Percentiles rank a stretch among this genome's conserved stretches.
phyloP scores from a whole-genome alignment of 2,329 filamentous ascomycete genomes.

The Penicillium sp. region DNA sequence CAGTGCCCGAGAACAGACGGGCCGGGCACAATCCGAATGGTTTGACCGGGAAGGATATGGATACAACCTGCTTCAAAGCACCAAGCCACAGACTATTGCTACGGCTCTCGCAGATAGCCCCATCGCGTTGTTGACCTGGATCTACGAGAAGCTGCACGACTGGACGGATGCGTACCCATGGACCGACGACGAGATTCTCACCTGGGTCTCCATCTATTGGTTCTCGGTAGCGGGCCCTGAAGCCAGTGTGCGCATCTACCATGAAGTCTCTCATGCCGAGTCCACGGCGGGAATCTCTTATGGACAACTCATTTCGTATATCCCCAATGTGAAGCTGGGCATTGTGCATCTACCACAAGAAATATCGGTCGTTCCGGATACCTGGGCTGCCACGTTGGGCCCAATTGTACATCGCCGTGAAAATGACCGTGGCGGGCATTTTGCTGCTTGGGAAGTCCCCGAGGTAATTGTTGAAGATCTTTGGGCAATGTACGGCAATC shows the following conservation, averaged over 20 bases:
- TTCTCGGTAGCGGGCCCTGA: slow-evolving; percentile 68
- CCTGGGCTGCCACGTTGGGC: slow-evolving; percentile 20
- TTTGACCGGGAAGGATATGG: slow-evolving; percentile 31
- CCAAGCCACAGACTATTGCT: slow-evolving; percentile 70
- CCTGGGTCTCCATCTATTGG: slow-evolving; percentile 71
- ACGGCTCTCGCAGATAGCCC: slow-evolving; percentile 68
- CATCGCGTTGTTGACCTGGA: slow-evolving; percentile 69
- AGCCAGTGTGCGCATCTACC: slow-evolving; percentile 68
- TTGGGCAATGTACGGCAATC: slow-evolving; percentile 15
- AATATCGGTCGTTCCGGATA: slow-evolving; percentile 18
- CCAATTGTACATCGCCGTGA: slow-evolving; percentile 20
- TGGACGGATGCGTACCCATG: slow-evolving; percentile 73
- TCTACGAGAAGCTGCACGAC: slow-evolving; percentile 76
- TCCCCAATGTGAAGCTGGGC: slow-evolving; percentile 19
- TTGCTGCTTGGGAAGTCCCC: slow-evolving; percentile 25
- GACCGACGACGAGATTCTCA: slow-evolving; percentile 73
- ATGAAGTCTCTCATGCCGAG: slow-evolving; percentile 50
- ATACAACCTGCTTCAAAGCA: slow-evolving; percentile 61
- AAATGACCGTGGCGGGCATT: slow-evolving; percentile 21
- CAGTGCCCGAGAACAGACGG: slow-evolving; percentile 15
- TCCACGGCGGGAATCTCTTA: slow-evolving; percentile 9
- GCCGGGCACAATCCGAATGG: slow-evolving; percentile 18
- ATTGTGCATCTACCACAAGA: slow-evolving; percentile 22
- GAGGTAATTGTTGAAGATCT: slow-evolving; percentile 16
- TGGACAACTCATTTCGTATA: slow-evolving; percentile 10